Evolutionary conservation across 441 rosid genomes (phyloP).

Genomic region (Viola pubescens): DNA sequence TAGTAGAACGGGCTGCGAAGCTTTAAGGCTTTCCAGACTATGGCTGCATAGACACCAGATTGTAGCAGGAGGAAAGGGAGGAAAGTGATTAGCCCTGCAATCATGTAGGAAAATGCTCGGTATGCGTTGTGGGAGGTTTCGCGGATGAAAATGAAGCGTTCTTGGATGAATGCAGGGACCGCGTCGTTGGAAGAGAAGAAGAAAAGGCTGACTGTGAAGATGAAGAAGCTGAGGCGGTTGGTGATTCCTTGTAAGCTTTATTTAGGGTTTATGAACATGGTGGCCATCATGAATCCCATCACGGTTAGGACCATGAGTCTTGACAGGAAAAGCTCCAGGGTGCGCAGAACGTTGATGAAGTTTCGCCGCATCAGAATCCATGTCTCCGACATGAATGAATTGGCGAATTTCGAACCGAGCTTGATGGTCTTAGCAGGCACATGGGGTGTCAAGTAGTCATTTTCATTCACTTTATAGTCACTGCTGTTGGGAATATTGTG

Average conservation of each 20-base stretch:
- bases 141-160: conserved; percentile 51
- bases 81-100: conserved; percentile 51
- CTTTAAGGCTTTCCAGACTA: conserved; percentile 46
- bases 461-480: conserved; percentile 63
- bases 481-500: no score
- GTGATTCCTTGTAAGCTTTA: conserved; percentile 42
- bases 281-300: conserved; percentile 70
- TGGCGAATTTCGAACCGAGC: conserved; percentile 38
- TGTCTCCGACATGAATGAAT: conserved; percentile 44
- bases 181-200: conserved; percentile 69
- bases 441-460: conserved; percentile 48
- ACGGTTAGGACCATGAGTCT: conserved; percentile 49
- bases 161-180: conserved; percentile 66
- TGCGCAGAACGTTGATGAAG: conserved; percentile 49
- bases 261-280: conserved; percentile 49
- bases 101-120: conserved; percentile 55
- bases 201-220: conserved; percentile 55
- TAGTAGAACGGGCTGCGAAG: conserved; percentile 47
- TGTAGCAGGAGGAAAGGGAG: conserved; percentile 54
- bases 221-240: conserved; percentile 47
- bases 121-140: conserved; percentile 62
- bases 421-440: neutral
- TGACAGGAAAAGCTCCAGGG: conserved; percentile 65
- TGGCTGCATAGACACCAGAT: conserved; percentile 42
- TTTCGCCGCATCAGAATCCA: conserved; percentile 59